A percentile compares a stretch with the other conserved stretches of the same genome.
Evolutionary conservation across 345 rosid species (phyloP).

Genomic region (Ceriops tagal): DNA sequence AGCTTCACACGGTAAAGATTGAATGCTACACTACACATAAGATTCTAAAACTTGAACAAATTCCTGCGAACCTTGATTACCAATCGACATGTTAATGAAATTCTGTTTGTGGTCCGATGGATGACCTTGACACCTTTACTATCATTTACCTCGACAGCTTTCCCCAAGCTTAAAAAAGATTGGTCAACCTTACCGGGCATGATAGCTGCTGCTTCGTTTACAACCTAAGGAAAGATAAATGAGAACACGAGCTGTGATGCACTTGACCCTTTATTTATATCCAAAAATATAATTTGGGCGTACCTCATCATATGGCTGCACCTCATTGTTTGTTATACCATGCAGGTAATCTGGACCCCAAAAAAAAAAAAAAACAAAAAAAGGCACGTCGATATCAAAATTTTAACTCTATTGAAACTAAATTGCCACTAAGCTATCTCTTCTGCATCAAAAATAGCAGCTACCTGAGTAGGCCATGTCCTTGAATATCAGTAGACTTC

Average conservation of each 20-base stretch:
- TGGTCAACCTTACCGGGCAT: background rate
- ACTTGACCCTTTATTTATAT: no score
- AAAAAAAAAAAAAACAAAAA: background rate
- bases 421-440: background rate
- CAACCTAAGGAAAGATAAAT: constrained; percentile 28
- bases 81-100: constrained; percentile 70
- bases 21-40: background rate
- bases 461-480: constrained; percentile 65
- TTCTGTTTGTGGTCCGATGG: constrained; percentile 43
- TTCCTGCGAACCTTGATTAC: constrained; percentile 77
- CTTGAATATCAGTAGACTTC: constrained; percentile 81
- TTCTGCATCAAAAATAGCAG: constrained; percentile 2
- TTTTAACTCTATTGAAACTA: background rate
- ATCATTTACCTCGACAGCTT: constrained; percentile 24
- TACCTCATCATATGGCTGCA: constrained; percentile 53
- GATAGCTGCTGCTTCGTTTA: constrained; percentile 47
- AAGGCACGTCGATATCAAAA: background rate
- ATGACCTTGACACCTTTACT: constrained; percentile 31
- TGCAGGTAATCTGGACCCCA: constrained; percentile 62
- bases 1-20: background rate
- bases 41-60: constrained; percentile 53
- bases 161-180: constrained; percentile 13
- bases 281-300: background rate
- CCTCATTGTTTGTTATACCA: constrained; percentile 57
- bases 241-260: background rate